These are phyloP conservation scores for Lentinus polychrous DNA, from an alignment of 1,284 basidiomycete genomes.

Conservation along the genomic window DNA sequence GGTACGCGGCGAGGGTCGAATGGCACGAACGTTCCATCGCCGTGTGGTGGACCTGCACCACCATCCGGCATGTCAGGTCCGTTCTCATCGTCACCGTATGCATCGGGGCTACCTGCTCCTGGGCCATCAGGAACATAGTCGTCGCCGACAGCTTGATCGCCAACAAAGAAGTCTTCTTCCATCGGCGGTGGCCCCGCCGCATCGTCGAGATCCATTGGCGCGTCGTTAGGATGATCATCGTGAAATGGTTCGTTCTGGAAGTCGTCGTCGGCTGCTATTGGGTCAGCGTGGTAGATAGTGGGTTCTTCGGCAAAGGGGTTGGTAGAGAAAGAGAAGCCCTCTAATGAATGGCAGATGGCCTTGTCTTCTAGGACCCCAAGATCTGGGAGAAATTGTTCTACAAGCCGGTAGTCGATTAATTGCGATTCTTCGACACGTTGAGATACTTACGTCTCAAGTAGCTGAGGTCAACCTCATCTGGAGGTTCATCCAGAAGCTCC, in stretches of 20 bases:
- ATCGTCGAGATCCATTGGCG: constrained; percentile 38
- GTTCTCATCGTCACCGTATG: constrained; percentile 37
- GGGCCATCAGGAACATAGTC: constrained; percentile 34
- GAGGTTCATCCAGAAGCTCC: constrained; percentile 48
- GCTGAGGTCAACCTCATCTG: constrained; percentile 63
- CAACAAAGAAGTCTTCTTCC: constrained; percentile 74
- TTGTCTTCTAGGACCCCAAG: constrained; percentile 56
- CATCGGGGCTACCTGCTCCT: constrained; percentile 30
- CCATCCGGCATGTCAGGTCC: constrained; percentile 28
- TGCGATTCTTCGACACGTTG: not conserved
- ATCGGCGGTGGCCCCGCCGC: constrained; percentile 31
- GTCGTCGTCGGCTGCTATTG: constrained; percentile 32
- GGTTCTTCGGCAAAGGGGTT: constrained; percentile 58
- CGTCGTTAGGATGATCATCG: constrained; percentile 25
- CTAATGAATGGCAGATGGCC: constrained; percentile 75
- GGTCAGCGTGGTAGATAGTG: constrained; percentile 45
- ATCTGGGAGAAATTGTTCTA: constrained; percentile 65
- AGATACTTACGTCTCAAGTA: constrained; percentile 56
- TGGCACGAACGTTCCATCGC: constrained; percentile 42
- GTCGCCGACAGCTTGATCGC: constrained; percentile 61
- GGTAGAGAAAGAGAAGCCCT: constrained; percentile 73
- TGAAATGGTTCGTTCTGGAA: constrained; percentile 35
- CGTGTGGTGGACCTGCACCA: constrained; percentile 12
- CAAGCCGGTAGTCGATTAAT: not conserved
- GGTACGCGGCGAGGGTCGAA: constrained; percentile 75